Conservation (phyloP, 2,329 filamentous ascomycete species). For the Emergomyces pasteurianus region DNA sequence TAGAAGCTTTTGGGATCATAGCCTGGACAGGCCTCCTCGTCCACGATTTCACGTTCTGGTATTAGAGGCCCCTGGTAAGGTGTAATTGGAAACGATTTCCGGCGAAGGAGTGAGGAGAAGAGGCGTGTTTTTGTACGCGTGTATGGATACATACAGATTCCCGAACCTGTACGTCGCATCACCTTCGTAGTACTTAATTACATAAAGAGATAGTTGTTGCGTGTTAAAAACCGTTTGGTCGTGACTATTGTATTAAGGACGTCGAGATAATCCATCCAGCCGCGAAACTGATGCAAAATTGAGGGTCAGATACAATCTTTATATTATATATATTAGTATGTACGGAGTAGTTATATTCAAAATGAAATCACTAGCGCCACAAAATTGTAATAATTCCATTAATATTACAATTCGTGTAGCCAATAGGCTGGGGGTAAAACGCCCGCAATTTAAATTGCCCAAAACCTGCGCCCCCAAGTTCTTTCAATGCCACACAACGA, state of each 20-base stretch:
- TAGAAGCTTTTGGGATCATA: constrained; percentile 6
- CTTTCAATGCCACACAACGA: not conserved
- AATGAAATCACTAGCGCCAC: not conserved
- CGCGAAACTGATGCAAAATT: no score
- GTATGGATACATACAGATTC: not conserved
- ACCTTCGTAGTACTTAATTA: not conserved
- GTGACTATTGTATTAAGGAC: not conserved
- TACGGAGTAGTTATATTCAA: not conserved
- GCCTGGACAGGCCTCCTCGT: constrained; percentile 6
- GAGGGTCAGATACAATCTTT: no score
- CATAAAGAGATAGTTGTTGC: not conserved
- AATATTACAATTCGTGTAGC: not conserved
- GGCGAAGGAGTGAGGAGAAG: not conserved
- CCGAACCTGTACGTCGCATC: not conserved
- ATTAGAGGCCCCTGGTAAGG: not conserved
- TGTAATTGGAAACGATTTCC: not conserved
- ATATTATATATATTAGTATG: no score
- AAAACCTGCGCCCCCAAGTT: not conserved
- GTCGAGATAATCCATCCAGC: no score
- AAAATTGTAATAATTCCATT: not conserved
- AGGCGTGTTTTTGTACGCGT: not conserved
- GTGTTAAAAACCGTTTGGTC: not conserved
- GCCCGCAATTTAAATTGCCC: not conserved
- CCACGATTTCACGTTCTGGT: constrained; percentile 5
- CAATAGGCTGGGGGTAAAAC: not conserved